Base-by-base conservation (phyloP, 2,329 filamentous ascomycete genomes). In the Sclerotinia spermophila region DNA sequence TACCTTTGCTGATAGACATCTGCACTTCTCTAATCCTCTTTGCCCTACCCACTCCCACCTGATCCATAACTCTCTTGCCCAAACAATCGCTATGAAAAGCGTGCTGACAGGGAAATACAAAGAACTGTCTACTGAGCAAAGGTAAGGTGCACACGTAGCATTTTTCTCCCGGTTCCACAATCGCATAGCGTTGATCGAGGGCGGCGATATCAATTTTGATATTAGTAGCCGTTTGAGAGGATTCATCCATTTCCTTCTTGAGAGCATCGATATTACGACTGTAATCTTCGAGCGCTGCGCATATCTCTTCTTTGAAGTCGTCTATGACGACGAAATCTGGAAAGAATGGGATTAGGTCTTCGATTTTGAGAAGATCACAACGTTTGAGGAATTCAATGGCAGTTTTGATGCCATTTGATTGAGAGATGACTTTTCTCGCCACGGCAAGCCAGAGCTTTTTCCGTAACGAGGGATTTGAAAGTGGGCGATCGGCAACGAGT, bases 301-400 rank as follows among this genome's bases (percentile, higher is more conserved):
- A 99, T 51, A 99, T 98, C 80, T 99, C 96, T 74, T 98, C 94
- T 79, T 98, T 97, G 86, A 99, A 99, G 80, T 98, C 96, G 79
- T 99, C 96, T 73, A 99, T 98, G 67, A 98, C 92, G 35, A 98
- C 94, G 79, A 99, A 99, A 80, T 99, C 96, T 0, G 96, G 96
- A 82, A 99, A 99, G 84, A 99, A 97, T 0, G 96, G 96, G 55
- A 99, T 98, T 42, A 99, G 83, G 78, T 99, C 96, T 82, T 99
- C 96, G 74, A 99, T 99, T 73, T 92, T 91, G 64, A 99, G 87
- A 19, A 98, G 85, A 72, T 97, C 94, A 79, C 95, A 97, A 15
- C 93, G 90, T 75, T 93, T 93, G 19, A 98, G 86, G 78, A 99
- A 97, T 73, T 96, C 93, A 75, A 99, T 97, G 2, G 96, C 96